Percentiles rank a stretch among this genome's conserved stretches.
Conservation (phyloP, 441 rosid genomes). For the Populus tomentosa region DNA sequence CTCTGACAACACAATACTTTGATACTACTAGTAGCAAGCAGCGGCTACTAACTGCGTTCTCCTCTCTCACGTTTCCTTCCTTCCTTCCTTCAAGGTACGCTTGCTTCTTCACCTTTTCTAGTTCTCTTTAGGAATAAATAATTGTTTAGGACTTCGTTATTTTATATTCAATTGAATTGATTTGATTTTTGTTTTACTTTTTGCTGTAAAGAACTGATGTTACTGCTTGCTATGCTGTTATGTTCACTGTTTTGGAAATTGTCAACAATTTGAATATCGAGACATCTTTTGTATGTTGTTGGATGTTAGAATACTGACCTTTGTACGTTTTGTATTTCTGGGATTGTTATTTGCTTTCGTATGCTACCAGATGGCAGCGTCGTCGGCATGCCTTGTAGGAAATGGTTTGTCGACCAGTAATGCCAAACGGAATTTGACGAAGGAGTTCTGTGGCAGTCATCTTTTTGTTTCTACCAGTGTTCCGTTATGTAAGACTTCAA, state of each 20-base stretch:
- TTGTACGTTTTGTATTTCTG: background rate
- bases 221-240: too few species aligned
- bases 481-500: slow-evolving; percentile 34
- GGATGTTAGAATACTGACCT: background rate
- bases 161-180: background rate
- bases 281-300: background rate
- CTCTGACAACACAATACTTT: background rate
- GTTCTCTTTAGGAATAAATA: too few species aligned
- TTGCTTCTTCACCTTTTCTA: background rate
- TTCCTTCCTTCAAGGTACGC: too few species aligned
- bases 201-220: background rate
- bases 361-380: slow-evolving; percentile 56
- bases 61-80: background rate
- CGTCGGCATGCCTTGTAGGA: slow-evolving; percentile 64
- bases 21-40: too few species aligned
- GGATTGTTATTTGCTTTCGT: background rate
- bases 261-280: background rate
- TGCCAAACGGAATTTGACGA: slow-evolving; percentile 36
- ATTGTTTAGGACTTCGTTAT: background rate
- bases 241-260: too few species aligned
- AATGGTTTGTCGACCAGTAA: slow-evolving; percentile 37
- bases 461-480: slow-evolving; percentile 31
- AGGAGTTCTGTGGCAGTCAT: slow-evolving; percentile 38
- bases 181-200: too few species aligned
- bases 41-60: background rate